Percentiles rank a stretch among this genome's conserved stretches.
phyloP scores from a whole-genome alignment of 805 yeast species.

The Ogataea chonburiensis region DNA sequence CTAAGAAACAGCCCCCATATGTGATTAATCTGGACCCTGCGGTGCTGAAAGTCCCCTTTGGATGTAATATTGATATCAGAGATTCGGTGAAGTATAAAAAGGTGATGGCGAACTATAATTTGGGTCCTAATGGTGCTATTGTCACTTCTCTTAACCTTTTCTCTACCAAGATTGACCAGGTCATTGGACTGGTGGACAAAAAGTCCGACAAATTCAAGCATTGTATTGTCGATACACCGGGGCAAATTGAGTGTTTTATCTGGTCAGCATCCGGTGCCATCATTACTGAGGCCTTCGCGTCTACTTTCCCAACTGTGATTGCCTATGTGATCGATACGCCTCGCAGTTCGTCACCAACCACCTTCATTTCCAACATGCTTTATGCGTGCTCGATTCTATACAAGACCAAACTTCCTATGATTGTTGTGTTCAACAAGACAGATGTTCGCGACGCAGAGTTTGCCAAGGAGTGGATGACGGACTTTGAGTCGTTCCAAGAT shows the following conservation, averaged over 20 bases:
- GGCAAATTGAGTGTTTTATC: slow-evolving; percentile 96
- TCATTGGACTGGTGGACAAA: slow-evolving; percentile 79
- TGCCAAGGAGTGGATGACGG: slow-evolving; percentile 97
- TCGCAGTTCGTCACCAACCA: slow-evolving; percentile 88
- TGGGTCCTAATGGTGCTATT: slow-evolving; percentile 98
- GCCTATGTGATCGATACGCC: slow-evolving; percentile 98
- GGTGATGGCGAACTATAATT: slow-evolving; percentile 91
- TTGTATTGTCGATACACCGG: slow-evolving; percentile 94
- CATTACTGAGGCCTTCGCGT: slow-evolving; percentile 94
- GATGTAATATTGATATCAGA: slow-evolving; percentile 91
- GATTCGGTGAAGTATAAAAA: slow-evolving; percentile 94
- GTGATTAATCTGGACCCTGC: slow-evolving; percentile 97
- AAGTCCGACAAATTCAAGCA: slow-evolving; percentile 58
- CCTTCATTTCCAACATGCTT: slow-evolving; percentile 97
- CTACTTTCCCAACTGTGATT: slow-evolving; percentile 91
- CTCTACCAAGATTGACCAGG: slow-evolving; percentile 95
- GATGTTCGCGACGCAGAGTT: slow-evolving; percentile 83
- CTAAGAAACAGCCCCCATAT: slow-evolving; percentile 75
- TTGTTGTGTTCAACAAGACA: slow-evolving; percentile 91
- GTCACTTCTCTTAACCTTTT: slow-evolving; percentile 91
- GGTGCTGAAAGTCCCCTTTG: slow-evolving; percentile 88
- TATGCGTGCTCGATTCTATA: slow-evolving; percentile 96
- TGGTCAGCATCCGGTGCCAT: slow-evolving; percentile 99
- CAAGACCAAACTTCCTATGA: slow-evolving; percentile 95
- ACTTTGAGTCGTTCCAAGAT: slow-evolving; percentile 85